These are phyloP conservation scores for Cucurbita ficifolia DNA, from an alignment of 306 rosid species.

Conservation along the genomic window DNA sequence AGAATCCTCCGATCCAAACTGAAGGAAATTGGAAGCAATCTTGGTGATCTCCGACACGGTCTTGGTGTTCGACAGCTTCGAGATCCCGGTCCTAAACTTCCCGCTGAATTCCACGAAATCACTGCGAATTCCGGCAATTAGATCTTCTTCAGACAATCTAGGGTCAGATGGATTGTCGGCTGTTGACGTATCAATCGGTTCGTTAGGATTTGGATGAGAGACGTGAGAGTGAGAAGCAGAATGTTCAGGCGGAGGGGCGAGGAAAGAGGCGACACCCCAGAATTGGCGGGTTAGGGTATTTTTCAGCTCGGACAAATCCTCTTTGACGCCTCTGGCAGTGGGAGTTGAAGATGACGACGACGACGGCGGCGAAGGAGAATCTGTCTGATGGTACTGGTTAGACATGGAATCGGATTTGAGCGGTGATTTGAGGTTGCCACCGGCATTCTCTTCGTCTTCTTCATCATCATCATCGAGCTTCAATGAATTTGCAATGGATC, in stretches of 20 bases:
- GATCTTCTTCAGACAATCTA: slow-evolving; percentile 35
- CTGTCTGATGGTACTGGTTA: slow-evolving; percentile 14
- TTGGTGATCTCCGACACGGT: slow-evolving; percentile 71
- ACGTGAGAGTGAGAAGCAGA: slow-evolving; percentile 12
- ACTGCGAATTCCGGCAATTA: slow-evolving; percentile 76
- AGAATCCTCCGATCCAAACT: slow-evolving; percentile 40
- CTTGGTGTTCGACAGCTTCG: slow-evolving; percentile 49
- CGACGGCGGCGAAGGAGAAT: slow-evolving; percentile 14
- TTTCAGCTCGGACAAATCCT: slow-evolving; percentile 65
- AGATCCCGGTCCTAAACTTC: slow-evolving; percentile 62
- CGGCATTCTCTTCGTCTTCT: slow-evolving; percentile 23
- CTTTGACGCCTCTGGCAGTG: slow-evolving; percentile 47
- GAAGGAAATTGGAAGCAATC: slow-evolving; percentile 85
- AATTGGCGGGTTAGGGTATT: slow-evolving; percentile 77
- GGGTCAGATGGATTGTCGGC: background rate
- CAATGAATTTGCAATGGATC: slow-evolving; percentile 61
- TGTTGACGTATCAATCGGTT: background rate
- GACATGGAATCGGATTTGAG: background rate
- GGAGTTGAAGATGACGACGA: slow-evolving; percentile 3
- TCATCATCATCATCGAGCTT: slow-evolving; percentile 41
- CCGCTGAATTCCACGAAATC: slow-evolving; percentile 85
- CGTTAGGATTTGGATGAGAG: slow-evolving; percentile 1
- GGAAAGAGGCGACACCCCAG: slow-evolving; percentile 82
- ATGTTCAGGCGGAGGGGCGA: slow-evolving; percentile 51
- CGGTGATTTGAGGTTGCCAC: slow-evolving; percentile 9